These are phyloP conservation scores for Spathaspora arborariae DNA, from an alignment of 805 yeast genomes.

Conservation along the genomic window DNA sequence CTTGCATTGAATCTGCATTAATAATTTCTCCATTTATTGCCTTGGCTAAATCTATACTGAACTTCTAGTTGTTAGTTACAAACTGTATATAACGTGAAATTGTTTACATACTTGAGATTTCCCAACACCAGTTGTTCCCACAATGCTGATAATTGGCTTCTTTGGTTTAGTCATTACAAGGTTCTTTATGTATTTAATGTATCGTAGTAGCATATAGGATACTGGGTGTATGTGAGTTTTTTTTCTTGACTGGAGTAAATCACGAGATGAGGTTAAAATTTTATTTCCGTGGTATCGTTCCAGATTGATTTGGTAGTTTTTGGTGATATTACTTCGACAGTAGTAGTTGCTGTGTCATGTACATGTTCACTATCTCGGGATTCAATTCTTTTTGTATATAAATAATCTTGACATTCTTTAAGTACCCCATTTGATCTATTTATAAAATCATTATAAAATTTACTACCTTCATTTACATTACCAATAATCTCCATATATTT, in stretches of 20 bases:
- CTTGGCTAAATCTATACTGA: constrained; percentile 75
- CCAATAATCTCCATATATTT: constrained; percentile 53
- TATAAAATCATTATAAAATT: constrained; percentile 65
- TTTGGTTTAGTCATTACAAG: constrained; percentile 27
- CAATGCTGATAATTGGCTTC: constrained; percentile 53
- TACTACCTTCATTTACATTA: constrained; percentile 64
- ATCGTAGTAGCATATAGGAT: background rate
- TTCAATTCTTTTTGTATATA: constrained; percentile 47
- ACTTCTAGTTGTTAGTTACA: constrained; percentile 27
- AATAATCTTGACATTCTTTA: constrained; percentile 48
- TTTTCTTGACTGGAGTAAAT: background rate
- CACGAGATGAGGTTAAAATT: background rate
- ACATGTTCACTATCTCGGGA: constrained; percentile 46
- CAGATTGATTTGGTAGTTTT: background rate
- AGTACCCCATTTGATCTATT: constrained; percentile 42
- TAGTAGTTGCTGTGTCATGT: background rate
- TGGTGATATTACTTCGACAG: background rate
- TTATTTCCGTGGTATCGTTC: background rate
- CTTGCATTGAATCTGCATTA: constrained; percentile 97
- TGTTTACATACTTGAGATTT: constrained; percentile 62
- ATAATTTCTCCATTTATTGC: constrained; percentile 81
- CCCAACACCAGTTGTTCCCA: constrained; percentile 97
- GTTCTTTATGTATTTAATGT: constrained; percentile 19
- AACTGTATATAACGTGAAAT: background rate
- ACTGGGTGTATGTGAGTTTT: background rate